Evolutionary conservation across 768 basidiomycete genomes (phyloP).

Genomic region (Lactarius evosmus): DNA sequence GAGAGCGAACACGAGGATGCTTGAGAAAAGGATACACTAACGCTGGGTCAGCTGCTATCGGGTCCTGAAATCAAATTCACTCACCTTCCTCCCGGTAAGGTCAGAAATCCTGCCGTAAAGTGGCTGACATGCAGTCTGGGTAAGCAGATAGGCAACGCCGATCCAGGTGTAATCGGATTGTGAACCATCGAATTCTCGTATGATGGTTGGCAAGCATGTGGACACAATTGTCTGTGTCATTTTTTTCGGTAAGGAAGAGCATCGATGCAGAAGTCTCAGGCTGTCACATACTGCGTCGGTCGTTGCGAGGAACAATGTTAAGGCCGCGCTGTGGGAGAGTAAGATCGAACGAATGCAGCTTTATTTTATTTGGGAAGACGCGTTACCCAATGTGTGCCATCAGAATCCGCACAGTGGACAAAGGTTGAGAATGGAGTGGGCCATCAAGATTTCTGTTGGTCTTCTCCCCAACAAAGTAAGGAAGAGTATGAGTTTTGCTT

Average conservation of each 20-base stretch:
- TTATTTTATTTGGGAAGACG: slow-evolving; percentile 9
- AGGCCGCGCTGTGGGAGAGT: slow-evolving; percentile 53
- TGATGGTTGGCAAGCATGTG: slow-evolving; percentile 78
- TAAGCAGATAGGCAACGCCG: slow-evolving; percentile 78
- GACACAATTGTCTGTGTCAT: slow-evolving; percentile 65
- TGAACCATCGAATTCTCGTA: slow-evolving; percentile 62
- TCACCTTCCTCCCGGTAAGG: slow-evolving; percentile 74
- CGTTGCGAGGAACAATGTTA: slow-evolving; percentile 81
- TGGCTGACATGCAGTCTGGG: slow-evolving; percentile 83
- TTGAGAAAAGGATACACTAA: slow-evolving; percentile 66
- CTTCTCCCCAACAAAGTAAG: slow-evolving; percentile 6
- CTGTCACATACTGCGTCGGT: slow-evolving; percentile 67
- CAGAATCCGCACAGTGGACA: slow-evolving; percentile 25
- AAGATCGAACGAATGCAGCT: slow-evolving; percentile 9
- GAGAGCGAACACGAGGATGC: slow-evolving; percentile 69
- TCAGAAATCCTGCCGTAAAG: slow-evolving; percentile 79
- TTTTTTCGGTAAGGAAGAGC: slow-evolving; percentile 9
- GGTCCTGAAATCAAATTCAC: slow-evolving; percentile 26
- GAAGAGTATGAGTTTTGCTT: slow-evolving; percentile 10
- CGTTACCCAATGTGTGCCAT: slow-evolving; percentile 27
- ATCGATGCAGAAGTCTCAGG: slow-evolving; percentile 9
- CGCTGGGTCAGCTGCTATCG: slow-evolving; percentile 13
- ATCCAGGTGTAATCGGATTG: slow-evolving; percentile 83
- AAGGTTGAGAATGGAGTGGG: slow-evolving; percentile 10
- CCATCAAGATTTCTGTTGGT: slow-evolving; percentile 5